phyloP scores from a whole-genome alignment of 345 rosid species.

The sweet orange (Citrus sinensis) region DVS_A1.0 CM039163.1:31340001-31340500 shows the following conservation, averaged over 20 bases:
- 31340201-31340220: background rate
- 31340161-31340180: too few species aligned
- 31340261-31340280: conserved; percentile 13
- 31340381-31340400: conserved; percentile 71
- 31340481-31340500: conserved; percentile 73
- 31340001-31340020: too few species aligned
- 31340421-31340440: conserved; percentile 54
- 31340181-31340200: background rate
- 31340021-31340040: too few species aligned
- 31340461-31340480: conserved; percentile 53
- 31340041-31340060: too few species aligned
- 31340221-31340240: background rate
- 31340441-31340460: conserved; percentile 54
- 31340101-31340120: too few species aligned
- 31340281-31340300: conserved; percentile 30
- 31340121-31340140: too few species aligned
- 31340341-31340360: conserved; percentile 52
- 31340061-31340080: too few species aligned
- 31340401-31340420: conserved; percentile 67
- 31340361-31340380: conserved; percentile 57
- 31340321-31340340: conserved; percentile 70
- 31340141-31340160: too few species aligned
- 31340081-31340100: too few species aligned
- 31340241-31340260: background rate
- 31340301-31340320: conserved; percentile 47